Evolutionary conservation across 1,139 yeast genomes (phyloP), one percentile per base, ranked within the genome.

Genomic region (Suhomyces choctaworum): DNA sequence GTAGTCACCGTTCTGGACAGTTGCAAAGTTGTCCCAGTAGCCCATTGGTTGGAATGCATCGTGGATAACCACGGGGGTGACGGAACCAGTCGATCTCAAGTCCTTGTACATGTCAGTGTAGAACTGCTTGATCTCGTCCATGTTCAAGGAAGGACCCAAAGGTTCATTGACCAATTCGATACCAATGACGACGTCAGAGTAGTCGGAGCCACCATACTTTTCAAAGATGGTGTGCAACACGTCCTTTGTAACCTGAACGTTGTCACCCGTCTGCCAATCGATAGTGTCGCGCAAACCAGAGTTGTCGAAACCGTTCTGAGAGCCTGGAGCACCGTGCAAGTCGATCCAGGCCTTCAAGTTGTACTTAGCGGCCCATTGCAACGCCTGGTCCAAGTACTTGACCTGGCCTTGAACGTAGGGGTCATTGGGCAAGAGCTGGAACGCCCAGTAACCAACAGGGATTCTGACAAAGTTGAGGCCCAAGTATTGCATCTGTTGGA

Each of bases 361-460:
- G 48, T 80, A 52, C 14, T 69, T 64, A 37, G 77, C 62, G 32
- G 86, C 79, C 97, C 97, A 90, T 16, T 62, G 72, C 33, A 90
- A 66, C 7, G 96, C 96, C 48, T 71, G 66, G 50, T 85, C 89
- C 42, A 90, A 66, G 58, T 83, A 87, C 12, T 62, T 56, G 36
- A 72, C 78, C 64, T 89, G 97, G 16, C 97, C 97, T 54, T 78
- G 82, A 31, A 87, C 95, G 56, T 87, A 90, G 6, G 97, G 96
- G 57, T 92, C 98, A 41, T 67, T 63, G 14, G 66, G 73, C 39
- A 77, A 64, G 27, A 67, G 62, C 32, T 73, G 62, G 60, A 85
- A 92, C 3, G 97, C 97, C 98, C 98, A 90, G 67, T 90, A 92
- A 6, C 97, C 97, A 43, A 90, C 77, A 17, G 97, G 97, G 41